Base-by-base conservation (phyloP, 129 eudicot genomes). In the Flaveria trinervia region DNA sequence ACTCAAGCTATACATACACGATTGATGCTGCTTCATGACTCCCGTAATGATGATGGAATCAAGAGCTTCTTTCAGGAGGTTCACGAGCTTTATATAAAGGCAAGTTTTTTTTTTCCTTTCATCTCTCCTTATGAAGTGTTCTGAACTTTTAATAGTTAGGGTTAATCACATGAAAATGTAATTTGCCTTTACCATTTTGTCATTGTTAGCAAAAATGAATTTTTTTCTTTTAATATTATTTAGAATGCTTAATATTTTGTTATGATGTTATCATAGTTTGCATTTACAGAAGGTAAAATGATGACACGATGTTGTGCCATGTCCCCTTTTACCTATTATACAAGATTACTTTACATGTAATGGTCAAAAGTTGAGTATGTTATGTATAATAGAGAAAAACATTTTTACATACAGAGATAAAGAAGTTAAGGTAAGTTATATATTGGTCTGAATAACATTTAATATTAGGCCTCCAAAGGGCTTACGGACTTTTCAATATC, bases 41-140 rank as follows among this genome's bases (percentile, higher is more conserved):
- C 97, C 26, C 97, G 99, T 22, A 95, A 91, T 82, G 99, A 95
- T 71, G 99, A 95, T 77, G 97, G 97, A 62, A 89, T 95, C 72
- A 95, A 89, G 83, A 95, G 94, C 88, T 95, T 95, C 84, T 95
- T 95, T 77, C 99, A 95, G 77, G 99, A 95, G 85, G 99, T 91
- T 78, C 99, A 95, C 74, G 99, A 95, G 84, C 88, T 95, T 60
- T 95, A 95, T 68, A 89, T 91, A 54, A 95, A 95, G 99, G 99
- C 86, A 83, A 80, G 49, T 70, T 76, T 22, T 36, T 22, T 36
- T 36, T 36, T 36, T 1, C 41, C 41, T 0, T 36, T 36, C 41
- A 5, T 36, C 41, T 36, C 41, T 14, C 46, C 16, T 22, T 41
- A 7, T 5, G 1, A 56, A 56, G 22, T 64, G 45, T 30, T 64